Conservation (phyloP, 164 flowering plant genomes). For the Stephania yunnanensis region DNA sequence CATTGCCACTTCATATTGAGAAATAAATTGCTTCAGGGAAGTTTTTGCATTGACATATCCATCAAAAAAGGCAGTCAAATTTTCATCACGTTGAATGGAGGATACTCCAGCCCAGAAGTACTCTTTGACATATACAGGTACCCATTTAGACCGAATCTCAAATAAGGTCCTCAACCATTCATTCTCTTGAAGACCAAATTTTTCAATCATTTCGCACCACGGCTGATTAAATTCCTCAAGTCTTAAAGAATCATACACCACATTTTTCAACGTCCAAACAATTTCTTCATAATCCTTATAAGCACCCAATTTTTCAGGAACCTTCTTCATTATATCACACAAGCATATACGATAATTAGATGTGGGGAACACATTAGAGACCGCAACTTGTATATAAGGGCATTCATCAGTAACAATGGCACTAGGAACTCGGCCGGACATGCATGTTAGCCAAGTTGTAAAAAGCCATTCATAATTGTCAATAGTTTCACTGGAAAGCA, state of each 20-base stretch:
- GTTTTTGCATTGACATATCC: background rate
- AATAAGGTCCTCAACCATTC: conserved; percentile 4
- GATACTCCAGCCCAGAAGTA: conserved; percentile 5
- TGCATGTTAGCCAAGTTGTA: conserved; percentile 49
- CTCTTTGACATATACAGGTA: conserved; percentile 4
- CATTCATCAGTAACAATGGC: conserved; percentile 52
- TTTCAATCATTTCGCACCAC: conserved; percentile 54
- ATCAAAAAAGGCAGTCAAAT: background rate
- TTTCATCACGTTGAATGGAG: background rate
- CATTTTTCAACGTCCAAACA: conserved; percentile 31
- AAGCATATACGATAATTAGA: conserved; percentile 44
- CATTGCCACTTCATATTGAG: conserved; percentile 4
- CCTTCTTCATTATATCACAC: conserved; percentile 48
- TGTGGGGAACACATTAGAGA: conserved; percentile 53
- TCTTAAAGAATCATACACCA: conserved; percentile 43
- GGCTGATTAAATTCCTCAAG: conserved; percentile 59
- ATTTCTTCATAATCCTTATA: conserved; percentile 35
- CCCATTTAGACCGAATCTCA: conserved; percentile 5
- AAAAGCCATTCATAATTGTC: conserved; percentile 57
- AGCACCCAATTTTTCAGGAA: conserved; percentile 52
- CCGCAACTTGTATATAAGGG: conserved; percentile 36
- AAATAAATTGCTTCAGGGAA: conserved; percentile 6
- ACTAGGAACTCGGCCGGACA: conserved; percentile 38
- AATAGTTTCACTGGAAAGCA: conserved; percentile 46
- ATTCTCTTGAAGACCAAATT: conserved; percentile 36